A percentile compares a stretch with the other conserved stretches of the same genome.
Conservation (phyloP, 2,329 filamentous ascomycete genomes). For the Fusarium sp. region DNA sequence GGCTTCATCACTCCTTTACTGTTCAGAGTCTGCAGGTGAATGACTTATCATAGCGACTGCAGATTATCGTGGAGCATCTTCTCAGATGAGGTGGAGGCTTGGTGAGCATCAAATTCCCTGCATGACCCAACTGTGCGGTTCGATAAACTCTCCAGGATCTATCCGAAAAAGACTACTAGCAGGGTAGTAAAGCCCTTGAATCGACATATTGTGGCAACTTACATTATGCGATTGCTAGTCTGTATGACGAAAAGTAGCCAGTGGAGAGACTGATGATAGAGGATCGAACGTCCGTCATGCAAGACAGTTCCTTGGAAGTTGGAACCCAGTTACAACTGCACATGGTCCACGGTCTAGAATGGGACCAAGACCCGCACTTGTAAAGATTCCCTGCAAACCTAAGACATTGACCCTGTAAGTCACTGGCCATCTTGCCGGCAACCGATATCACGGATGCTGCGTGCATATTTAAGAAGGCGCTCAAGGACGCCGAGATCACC, state of each 20-base stretch:
- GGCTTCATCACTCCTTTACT: background rate
- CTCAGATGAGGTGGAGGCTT: background rate
- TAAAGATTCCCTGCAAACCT: background rate
- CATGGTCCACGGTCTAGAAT: background rate
- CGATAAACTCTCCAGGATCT: background rate
- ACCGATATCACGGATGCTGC: background rate
- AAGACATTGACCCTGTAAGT: background rate
- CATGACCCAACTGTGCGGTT: background rate
- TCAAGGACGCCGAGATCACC: background rate
- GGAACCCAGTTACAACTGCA: background rate
- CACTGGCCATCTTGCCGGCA: background rate
- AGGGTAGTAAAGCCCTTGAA: background rate
- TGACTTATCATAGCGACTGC: too few species aligned
- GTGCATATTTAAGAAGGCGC: background rate
- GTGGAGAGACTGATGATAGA: background rate
- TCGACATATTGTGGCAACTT: background rate
- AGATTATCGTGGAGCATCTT: background rate
- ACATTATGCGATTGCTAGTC: background rate
- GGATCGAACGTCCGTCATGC: background rate
- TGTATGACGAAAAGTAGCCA: background rate
- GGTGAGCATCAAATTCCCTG: background rate
- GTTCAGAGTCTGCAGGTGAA: fast-evolving
- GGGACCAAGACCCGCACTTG: background rate
- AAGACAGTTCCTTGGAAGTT: background rate
- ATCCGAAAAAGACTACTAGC: background rate